phyloP scores from a whole-genome alignment of 2,329 filamentous ascomycete genomes.

The Bertia moriformis region DNA sequence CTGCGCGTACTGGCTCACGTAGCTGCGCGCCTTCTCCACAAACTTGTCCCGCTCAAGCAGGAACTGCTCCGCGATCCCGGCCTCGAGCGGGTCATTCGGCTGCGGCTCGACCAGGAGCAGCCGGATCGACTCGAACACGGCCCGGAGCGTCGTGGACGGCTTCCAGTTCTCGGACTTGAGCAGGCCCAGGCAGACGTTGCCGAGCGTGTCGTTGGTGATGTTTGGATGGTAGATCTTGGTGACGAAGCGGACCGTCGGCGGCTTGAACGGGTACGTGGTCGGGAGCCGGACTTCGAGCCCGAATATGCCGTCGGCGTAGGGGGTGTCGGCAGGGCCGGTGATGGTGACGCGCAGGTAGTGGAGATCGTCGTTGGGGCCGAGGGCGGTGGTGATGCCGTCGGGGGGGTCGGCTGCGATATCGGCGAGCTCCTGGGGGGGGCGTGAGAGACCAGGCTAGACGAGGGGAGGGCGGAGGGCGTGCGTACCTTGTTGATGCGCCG shows the following conservation, averaged over 20 bases:
- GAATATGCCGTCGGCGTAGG: conserved; percentile 57
- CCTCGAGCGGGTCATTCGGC: conserved; percentile 79
- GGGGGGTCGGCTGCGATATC: conserved; percentile 33
- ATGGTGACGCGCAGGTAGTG: conserved; percentile 36
- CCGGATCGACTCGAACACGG: conserved; percentile 65
- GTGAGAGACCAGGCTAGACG: too few relatives aligned
- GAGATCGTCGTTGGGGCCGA: conserved; percentile 30
- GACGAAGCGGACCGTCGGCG: conserved; percentile 62
- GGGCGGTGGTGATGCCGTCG: conserved; percentile 27
- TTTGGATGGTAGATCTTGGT: conserved; percentile 96
- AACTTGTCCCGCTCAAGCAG: conserved; percentile 53
- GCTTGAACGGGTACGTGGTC: conserved; percentile 77
- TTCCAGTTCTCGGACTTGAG: conserved; percentile 86
- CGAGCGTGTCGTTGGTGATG: conserved; percentile 72
- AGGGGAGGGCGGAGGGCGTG: too few relatives aligned
- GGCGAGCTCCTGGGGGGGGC: conserved; percentile 33
- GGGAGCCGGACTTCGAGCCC: conserved; percentile 60
- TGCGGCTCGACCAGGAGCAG: conserved; percentile 67
- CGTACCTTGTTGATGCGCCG: too few relatives aligned
- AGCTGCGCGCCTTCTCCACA: conserved; percentile 60
- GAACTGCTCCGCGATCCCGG: conserved; percentile 73
- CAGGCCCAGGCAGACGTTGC: conserved; percentile 72
- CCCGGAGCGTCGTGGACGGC: conserved; percentile 62
- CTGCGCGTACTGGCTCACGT: conserved; percentile 66
- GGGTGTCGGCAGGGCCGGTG: conserved; percentile 23